Evolutionary conservation across 164 flowering plant genomes (phyloP).

Genomic region (Stephania japonica): DNA sequence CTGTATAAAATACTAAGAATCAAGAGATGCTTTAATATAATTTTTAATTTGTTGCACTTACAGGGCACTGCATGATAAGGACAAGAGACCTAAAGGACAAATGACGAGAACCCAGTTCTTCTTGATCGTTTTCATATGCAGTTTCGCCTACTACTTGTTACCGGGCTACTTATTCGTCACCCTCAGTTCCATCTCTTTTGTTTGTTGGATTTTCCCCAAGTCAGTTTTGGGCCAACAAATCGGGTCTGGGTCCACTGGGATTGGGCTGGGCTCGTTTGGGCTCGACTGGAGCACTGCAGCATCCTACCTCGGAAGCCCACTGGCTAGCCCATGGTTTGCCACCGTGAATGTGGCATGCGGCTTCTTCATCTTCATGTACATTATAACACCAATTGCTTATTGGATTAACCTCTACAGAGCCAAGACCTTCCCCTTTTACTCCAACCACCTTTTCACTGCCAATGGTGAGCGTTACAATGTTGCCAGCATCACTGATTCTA

Average conservation of each 20-base stretch:
- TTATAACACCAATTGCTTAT: slow-evolving; percentile 50
- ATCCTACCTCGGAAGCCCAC: slow-evolving; percentile 70
- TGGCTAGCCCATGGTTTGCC: slow-evolving; percentile 88
- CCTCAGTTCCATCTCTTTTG: slow-evolving; percentile 64
- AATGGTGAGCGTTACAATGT: slow-evolving; percentile 47
- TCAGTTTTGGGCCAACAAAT: slow-evolving; percentile 61
- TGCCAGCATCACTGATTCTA: slow-evolving; percentile 38
- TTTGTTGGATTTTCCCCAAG: slow-evolving; percentile 61
- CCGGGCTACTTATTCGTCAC: slow-evolving; percentile 67
- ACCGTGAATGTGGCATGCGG: slow-evolving; percentile 74
- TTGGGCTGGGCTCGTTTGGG: slow-evolving; percentile 58
- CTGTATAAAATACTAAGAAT: too few relatives aligned
- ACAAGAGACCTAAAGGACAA: slow-evolving; percentile 45
- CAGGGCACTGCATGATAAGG: slow-evolving; percentile 82
- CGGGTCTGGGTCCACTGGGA: slow-evolving; percentile 66
- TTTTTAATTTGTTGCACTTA: not conserved
- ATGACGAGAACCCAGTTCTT: slow-evolving; percentile 63
- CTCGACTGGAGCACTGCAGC: slow-evolving; percentile 71
- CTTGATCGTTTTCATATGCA: slow-evolving; percentile 49
- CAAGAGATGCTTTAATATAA: not conserved
- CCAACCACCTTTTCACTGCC: slow-evolving; percentile 43
- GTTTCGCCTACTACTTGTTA: slow-evolving; percentile 68
- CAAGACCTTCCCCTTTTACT: slow-evolving; percentile 65
- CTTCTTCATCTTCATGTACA: slow-evolving; percentile 50
- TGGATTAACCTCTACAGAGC: slow-evolving; percentile 65